Evolutionary conservation across 805 yeast genomes (phyloP).

Genomic region (Cyberlindnera amylophila): DNA sequence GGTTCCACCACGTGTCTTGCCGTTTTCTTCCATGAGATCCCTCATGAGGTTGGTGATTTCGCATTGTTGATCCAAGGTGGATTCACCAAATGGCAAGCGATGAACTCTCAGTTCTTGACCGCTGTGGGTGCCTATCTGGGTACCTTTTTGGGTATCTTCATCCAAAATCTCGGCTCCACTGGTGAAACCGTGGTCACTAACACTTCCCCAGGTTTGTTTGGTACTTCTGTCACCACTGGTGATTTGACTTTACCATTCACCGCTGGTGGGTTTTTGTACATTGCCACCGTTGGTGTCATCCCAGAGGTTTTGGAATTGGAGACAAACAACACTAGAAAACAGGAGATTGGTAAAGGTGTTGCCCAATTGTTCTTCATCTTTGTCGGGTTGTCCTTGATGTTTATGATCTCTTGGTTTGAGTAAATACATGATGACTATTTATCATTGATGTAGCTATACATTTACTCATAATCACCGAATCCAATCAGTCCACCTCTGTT

Average conservation of each 20-base stretch:
- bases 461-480: constrained; percentile 10
- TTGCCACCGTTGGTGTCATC: constrained; percentile 70
- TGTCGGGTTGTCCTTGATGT: constrained; percentile 58
- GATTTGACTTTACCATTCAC: constrained; percentile 66
- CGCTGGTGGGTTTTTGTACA: constrained; percentile 73
- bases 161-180: constrained; percentile 39
- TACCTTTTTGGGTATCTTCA: constrained; percentile 56
- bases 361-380: constrained; percentile 47
- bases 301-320: constrained; percentile 60
- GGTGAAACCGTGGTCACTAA: constrained; percentile 1
- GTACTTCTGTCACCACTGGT: constrained; percentile 46
- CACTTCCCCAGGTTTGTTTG: constrained; percentile 39
- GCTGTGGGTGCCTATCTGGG: constrained; percentile 65
- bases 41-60: constrained; percentile 80
- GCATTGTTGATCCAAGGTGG: constrained; percentile 70
- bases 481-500: constrained; percentile 39
- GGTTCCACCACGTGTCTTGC: constrained; percentile 72
- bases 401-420: constrained; percentile 32
- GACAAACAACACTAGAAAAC: constrained; percentile 31
- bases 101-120: constrained; percentile 63
- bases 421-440: no score
- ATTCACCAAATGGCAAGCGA: constrained; percentile 59
- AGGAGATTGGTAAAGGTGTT: constrained; percentile 38
- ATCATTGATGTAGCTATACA: no score
- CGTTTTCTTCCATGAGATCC: constrained; percentile 72